Base-by-base conservation (phyloP, 352 stramenopile species). In the Phytophthora fragariaefolia region DNA sequence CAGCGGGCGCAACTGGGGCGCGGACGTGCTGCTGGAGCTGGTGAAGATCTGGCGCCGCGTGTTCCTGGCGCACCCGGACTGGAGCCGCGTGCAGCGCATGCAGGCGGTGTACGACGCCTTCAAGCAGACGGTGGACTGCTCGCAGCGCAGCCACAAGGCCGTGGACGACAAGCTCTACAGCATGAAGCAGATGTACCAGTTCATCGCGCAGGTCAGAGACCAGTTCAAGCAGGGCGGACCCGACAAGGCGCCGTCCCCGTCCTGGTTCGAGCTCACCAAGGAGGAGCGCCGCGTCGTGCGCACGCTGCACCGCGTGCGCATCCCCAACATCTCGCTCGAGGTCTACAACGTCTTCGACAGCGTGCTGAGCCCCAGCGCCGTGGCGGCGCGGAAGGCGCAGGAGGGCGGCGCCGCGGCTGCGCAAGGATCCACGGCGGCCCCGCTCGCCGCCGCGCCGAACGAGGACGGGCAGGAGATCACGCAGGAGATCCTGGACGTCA, bases 151-250 rank as follows among this genome's bases (percentile, higher is more conserved):
- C 26, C 76, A 71, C 43, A 89, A 89, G 54, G 80, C 82, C 8
- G 76, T 91, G 26, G 82, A 91, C 40, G 78, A 88, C 71, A 89
- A 89, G 51, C 62, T 91, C 12, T 89, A 88, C 67, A 74, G 76
- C 17, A 76, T 85, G 71, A 89, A 87, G 66, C 82, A 88, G 40
- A 89, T 91, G 82, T 87, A 91, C 62, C 78, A 85, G 27, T 91
- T 91, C 58, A 87, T 91, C 46, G 36, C 82, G 17, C 76, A 85
- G 56, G 77, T 86, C 49, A 89, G 85, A 52, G 65, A 74, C 48
- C 78, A 76, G 38, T 76, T 87, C 47, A 67, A 71, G 55, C 71
- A 78, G 26, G 63, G 58, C 20, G 58, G 60, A 1, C 49, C 54
- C 7, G 45, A 63, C 46, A 66, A 64, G 20, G 56, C 46, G 22